Evolutionary conservation across 1,284 basidiomycete species (phyloP), one percentile per base, ranked within the genome.

Genomic region (Pascua sp.): DNA sequence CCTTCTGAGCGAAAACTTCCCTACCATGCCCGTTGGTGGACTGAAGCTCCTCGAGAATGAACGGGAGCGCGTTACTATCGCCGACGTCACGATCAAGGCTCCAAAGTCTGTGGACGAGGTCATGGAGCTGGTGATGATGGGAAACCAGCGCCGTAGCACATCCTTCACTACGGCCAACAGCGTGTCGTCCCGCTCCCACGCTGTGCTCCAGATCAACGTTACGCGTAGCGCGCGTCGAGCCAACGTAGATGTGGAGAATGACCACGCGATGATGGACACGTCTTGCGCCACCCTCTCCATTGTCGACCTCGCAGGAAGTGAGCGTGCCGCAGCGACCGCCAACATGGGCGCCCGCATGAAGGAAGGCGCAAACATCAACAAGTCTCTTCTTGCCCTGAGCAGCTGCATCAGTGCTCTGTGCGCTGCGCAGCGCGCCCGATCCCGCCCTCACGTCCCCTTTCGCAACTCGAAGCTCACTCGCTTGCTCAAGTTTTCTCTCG

Each of bases 331-430:
- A 10, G 93, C 91, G 0, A 97, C 94, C 1, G 86, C 83, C 47
- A 97, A 98, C 76, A 93, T 94, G 86, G 94, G 94, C n/a, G 88
- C 92, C 66, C 87, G 94, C 32, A 91, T 97, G 88, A 87, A 94
- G 40, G 94, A 98, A 75, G 94, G 94, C 41, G 92, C 93, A 45
- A 95, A 96, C 71, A 97, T 97, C 80, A 97, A 98, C 80, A 93
- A 96, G 77, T 96, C 92, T 15, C 84, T 98, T 8, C 85, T 98
- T 49, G 91, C 94, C 5, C 84, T 98, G 38, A 91, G 92, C 40
- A 95, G 93, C 76, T 96, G 93, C 77, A 97, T 98, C 79, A 95
- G 94, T 66, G 92, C 94, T 5, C 85, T 98, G 48, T 97, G 93
- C 49, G 59, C 63, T 41, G 80, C 91, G 88, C 67, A 71, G 13